Evolutionary conservation across 2,329 filamentous ascomycete genomes (phyloP), one percentile per base, ranked within the genome.

Genomic region (Aureobasidium sp.): DNA sequence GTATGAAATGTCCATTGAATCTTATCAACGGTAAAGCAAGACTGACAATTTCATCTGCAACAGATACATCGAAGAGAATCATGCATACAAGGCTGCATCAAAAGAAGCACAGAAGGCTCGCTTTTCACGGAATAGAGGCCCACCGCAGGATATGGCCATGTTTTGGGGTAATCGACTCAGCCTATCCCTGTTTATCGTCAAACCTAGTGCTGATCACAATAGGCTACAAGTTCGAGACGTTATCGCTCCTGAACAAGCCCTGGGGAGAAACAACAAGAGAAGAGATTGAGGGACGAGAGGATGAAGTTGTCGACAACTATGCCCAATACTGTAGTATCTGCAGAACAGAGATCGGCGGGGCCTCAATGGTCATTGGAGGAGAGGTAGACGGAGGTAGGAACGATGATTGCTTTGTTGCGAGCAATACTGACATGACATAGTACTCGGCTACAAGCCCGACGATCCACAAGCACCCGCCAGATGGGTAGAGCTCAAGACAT

Each of bases 111-210:
- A 91, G 73, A 79, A 70, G 27, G 73, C 73, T 66, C 80, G 77
- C 68, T 72, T 64, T 58, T 68, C 27, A 50, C 63, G 21, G 65
- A 68, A 61, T 41, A 21, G 52, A 41, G 47, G 62, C 70, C 72
- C 57, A 71, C 83, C 89, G 0, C 86, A 88, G 54, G 88, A 94
- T 62, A 79, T 92, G 65, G 97, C 97, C 91, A 86, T 87, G 54
- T 99, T 87, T 71, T 97, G 93, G 93, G 93, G 90, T 91, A 29
- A n/a, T n/a, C n/a, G n/a, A n/a, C n/a, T n/a, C n/a, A n/a, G n/a
- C n/a, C n/a, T n/a, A n/a, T n/a, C n/a, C n/a, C n/a, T n/a, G n/a
- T n/a, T n/a, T n/a, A n/a, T n/a, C n/a, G n/a, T n/a, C n/a, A n/a
- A n/a, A n/a, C n/a, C n/a, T n/a, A n/a, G n/a, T n/a, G n/a, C n/a